These are phyloP conservation scores for Alternaria angustiovoidea DNA, from an alignment of 2,329 filamentous ascomycete genomes.

Conservation along the genomic window DNA sequence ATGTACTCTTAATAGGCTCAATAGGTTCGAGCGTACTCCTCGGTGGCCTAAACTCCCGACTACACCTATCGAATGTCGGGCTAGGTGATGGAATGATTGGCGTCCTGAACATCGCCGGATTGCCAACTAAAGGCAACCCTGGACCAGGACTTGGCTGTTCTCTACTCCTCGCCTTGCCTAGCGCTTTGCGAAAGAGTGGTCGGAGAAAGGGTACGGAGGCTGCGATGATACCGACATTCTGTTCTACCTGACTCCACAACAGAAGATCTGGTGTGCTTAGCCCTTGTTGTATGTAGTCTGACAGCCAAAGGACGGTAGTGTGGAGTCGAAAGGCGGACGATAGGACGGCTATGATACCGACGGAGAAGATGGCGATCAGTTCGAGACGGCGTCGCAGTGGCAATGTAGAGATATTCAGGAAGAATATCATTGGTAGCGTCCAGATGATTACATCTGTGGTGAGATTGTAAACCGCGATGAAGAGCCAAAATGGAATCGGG, in stretches of 20 bases:
- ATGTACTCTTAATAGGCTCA: slow-evolving; percentile 13
- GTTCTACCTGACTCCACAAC: slow-evolving; percentile 46
- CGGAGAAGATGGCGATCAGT: slow-evolving; percentile 50
- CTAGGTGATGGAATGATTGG: slow-evolving; percentile 37
- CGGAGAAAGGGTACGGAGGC: slow-evolving; percentile 45
- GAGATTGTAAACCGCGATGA: slow-evolving; percentile 53
- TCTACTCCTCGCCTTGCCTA: slow-evolving; percentile 14
- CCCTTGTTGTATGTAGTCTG: slow-evolving; percentile 22
- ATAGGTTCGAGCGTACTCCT: slow-evolving; percentile 24
- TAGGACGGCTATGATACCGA: slow-evolving; percentile 42
- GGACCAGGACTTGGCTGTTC: slow-evolving; percentile 26
- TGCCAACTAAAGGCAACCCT: slow-evolving; percentile 16
- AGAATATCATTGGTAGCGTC: slow-evolving; percentile 54
- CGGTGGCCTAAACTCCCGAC: slow-evolving; percentile 27
- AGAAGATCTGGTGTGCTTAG: slow-evolving; percentile 30
- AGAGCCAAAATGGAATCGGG: slow-evolving; percentile 37
- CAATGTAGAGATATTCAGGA: slow-evolving; percentile 55
- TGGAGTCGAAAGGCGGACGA: slow-evolving; percentile 42
- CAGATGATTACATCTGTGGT: slow-evolving; percentile 54
- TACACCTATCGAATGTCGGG: slow-evolving; percentile 24
- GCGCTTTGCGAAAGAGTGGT: slow-evolving; percentile 29
- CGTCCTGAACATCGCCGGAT: slow-evolving; percentile 21
- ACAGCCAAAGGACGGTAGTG: slow-evolving; percentile 39
- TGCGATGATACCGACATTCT: slow-evolving; percentile 41
- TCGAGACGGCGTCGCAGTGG: slow-evolving; percentile 59